Evolutionary conservation across 2,329 filamentous ascomycete species (phyloP).

Genomic region (Aspergillus sclerotialis): DNA sequence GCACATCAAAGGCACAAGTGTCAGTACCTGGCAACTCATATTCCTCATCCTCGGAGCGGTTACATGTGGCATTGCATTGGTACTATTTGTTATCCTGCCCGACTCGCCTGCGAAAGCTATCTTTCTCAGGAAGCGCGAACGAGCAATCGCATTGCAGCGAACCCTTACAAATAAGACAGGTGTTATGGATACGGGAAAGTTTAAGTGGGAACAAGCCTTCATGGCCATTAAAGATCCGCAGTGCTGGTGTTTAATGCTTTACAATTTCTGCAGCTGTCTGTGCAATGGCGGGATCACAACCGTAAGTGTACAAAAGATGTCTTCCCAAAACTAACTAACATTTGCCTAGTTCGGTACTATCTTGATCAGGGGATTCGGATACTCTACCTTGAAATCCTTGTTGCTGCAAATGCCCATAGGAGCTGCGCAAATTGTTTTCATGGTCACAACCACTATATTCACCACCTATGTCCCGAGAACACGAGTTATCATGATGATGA

Average conservation of each 20-base stretch:
- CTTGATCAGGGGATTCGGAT: slow-evolving; percentile 32
- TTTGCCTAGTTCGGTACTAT: slow-evolving; percentile 26
- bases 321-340: too few relatives aligned
- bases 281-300: slow-evolving; percentile 29
- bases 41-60: slow-evolving; percentile 25
- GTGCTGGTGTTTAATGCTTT: slow-evolving; percentile 25
- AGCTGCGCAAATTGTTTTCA: slow-evolving; percentile 26
- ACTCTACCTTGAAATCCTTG: slow-evolving; percentile 28
- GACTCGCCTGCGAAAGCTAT: slow-evolving; percentile 31
- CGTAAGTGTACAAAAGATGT: too few relatives aligned
- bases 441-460: slow-evolving; percentile 20
- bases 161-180: slow-evolving; percentile 47
- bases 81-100: slow-evolving; percentile 14
- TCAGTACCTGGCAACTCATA: slow-evolving; percentile 23
- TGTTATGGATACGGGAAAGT: slow-evolving; percentile 44
- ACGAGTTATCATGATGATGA: slow-evolving; percentile 27
- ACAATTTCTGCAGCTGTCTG: slow-evolving; percentile 25
- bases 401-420: slow-evolving; percentile 32
- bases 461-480: slow-evolving; percentile 22
- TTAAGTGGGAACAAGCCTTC: slow-evolving; percentile 37
- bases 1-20: slow-evolving; percentile 10
- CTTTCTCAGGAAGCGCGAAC: slow-evolving; percentile 36
- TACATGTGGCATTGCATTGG: slow-evolving; percentile 15
- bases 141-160: slow-evolving; percentile 45
- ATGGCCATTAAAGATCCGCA: slow-evolving; percentile 22